Percentiles rank a stretch among this genome's conserved stretches.
Evolutionary conservation across 768 basidiomycete species (phyloP).

Genomic region (Mycena rosella): DNA sequence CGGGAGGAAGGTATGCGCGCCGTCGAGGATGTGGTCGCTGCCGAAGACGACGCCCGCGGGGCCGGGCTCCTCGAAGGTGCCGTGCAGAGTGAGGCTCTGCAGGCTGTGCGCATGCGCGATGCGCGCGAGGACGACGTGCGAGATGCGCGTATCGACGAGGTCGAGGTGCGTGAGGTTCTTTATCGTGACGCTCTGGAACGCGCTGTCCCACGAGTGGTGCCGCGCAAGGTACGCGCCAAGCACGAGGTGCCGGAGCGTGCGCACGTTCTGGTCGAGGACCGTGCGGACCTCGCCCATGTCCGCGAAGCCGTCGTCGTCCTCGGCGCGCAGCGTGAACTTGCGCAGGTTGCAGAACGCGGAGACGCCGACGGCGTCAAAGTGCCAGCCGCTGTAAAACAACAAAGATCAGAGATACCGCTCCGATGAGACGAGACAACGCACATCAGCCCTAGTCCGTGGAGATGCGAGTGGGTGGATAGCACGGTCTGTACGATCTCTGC

Average conservation of each 20-base stretch:
- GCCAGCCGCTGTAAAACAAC: constrained; percentile 66
- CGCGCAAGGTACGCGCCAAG: constrained; percentile 78
- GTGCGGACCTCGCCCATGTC: constrained; percentile 77
- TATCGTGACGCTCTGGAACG: constrained; percentile 73
- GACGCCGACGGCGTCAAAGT: constrained; percentile 79
- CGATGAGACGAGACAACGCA: constrained; percentile 41
- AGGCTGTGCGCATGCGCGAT: constrained; percentile 74
- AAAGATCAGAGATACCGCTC: constrained; percentile 6
- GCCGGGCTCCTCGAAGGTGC: constrained; percentile 70
- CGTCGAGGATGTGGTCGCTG: constrained; percentile 70
- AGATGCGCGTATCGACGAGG: constrained; percentile 78
- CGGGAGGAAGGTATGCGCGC: constrained; percentile 70
- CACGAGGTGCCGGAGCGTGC: constrained; percentile 70
- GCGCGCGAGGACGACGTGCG: constrained; percentile 70
- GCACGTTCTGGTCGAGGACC: constrained; percentile 71
- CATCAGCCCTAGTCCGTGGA: constrained; percentile 72
- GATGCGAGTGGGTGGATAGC: constrained; percentile 63
- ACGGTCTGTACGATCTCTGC: constrained; percentile 76
- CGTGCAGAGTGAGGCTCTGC: constrained; percentile 73
- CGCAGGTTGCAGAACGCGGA: constrained; percentile 70
- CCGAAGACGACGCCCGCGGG: constrained; percentile 72
- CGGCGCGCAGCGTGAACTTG: constrained; percentile 76
- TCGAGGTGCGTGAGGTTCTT: constrained; percentile 78
- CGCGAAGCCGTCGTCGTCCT: constrained; percentile 79
- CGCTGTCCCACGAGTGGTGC: constrained; percentile 75